phyloP scores from a whole-genome alignment of 768 basidiomycete genomes.

The Mycena belliarum region DNA sequence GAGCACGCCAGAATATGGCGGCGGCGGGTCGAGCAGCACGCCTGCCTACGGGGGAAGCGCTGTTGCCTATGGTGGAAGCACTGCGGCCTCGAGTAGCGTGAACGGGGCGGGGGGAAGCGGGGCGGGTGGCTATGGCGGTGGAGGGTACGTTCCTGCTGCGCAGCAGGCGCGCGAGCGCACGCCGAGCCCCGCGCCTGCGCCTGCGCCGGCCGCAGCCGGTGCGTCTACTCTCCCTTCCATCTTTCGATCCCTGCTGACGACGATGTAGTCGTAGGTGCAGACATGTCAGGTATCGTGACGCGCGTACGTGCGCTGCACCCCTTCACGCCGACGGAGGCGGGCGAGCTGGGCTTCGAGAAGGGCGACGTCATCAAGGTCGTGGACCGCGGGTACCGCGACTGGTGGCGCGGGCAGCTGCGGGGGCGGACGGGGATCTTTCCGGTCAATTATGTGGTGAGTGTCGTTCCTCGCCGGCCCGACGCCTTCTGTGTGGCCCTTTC shows the following conservation, averaged over 20 bases:
- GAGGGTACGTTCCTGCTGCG: slow-evolving; percentile 20
- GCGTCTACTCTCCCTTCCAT: not conserved
- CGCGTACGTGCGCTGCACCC: slow-evolving; percentile 88
- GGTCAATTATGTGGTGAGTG: slow-evolving; percentile 89
- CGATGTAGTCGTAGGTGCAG: no score
- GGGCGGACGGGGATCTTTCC: slow-evolving; percentile 95
- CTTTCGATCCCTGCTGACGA: not conserved
- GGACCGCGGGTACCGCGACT: slow-evolving; percentile 91
- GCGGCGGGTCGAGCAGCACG: not conserved
- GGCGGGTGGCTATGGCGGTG: not conserved
- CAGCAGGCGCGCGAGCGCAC: slow-evolving; percentile 6
- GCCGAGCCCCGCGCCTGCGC: slow-evolving; percentile 21
- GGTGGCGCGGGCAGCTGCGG: slow-evolving; percentile 94
- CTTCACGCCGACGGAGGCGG: slow-evolving; percentile 84
- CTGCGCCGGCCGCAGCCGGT: not conserved
- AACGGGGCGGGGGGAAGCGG: no score
- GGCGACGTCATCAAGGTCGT: slow-evolving; percentile 89
- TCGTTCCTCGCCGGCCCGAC: no score
- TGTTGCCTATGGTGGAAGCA: no score
- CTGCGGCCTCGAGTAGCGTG: no score
- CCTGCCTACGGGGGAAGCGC: no score
- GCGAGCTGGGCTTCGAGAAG: slow-evolving; percentile 88
- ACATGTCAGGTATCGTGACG: slow-evolving; percentile 55
- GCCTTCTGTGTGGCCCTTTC: no score
- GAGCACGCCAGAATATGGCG: not conserved